These are phyloP conservation scores for Pythium diclinum DNA, from an alignment of 352 stramenopile species.

Conservation along the genomic window DNA sequence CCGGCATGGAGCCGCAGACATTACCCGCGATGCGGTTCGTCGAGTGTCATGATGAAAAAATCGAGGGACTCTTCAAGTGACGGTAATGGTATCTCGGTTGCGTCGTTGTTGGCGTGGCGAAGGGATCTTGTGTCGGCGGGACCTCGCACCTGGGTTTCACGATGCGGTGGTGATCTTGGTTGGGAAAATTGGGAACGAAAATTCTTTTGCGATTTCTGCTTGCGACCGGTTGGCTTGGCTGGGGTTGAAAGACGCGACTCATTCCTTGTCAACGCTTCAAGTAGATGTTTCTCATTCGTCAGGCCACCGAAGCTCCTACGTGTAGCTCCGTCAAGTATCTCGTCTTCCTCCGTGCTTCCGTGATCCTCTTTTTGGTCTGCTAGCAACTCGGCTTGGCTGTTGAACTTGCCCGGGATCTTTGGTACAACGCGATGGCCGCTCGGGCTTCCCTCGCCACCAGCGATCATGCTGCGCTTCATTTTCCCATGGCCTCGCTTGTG, in stretches of 20 bases:
- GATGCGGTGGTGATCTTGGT: background rate
- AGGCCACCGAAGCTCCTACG: too few species aligned
- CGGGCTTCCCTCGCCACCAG: background rate
- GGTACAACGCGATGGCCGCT: conserved; percentile 14
- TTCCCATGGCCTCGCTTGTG: conserved; percentile 60
- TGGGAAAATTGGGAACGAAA: too few species aligned
- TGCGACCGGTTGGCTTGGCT: too few species aligned
- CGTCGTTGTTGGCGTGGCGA: too few species aligned
- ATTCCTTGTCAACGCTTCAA: too few species aligned
- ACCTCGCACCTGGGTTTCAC: background rate
- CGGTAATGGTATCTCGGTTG: conserved; percentile 11
- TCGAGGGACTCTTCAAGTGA: conserved; percentile 63
- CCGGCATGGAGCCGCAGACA: too few species aligned
- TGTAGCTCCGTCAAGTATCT: background rate
- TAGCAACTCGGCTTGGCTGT: background rate
- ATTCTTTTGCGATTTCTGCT: too few species aligned
- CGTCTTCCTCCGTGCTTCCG: background rate
- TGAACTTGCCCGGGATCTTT: conserved; percentile 13
- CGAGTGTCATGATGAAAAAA: conserved; percentile 40
- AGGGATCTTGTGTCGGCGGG: background rate
- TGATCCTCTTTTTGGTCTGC: background rate
- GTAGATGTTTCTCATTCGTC: too few species aligned
- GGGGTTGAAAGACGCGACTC: too few species aligned
- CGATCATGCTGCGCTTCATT: conserved; percentile 41
- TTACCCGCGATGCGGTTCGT: background rate